Evolutionary conservation across 2,329 filamentous ascomycete genomes (phyloP), one percentile per base, ranked within the genome.

Genomic region (Neofusicoccum ribis): DNA sequence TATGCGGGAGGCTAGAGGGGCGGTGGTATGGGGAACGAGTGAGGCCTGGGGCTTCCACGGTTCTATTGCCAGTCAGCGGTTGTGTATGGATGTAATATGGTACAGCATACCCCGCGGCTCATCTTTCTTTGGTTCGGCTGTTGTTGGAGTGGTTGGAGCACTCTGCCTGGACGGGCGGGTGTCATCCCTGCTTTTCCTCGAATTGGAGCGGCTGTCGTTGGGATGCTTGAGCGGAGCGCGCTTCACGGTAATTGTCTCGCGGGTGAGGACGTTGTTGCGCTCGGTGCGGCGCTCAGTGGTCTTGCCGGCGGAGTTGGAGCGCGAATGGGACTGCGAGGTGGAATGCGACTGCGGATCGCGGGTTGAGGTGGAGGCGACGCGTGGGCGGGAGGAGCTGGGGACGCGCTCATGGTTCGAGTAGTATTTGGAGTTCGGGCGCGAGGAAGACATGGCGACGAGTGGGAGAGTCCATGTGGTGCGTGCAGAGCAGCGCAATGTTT

Each of bases 41-140:
- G 86, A 89, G 8, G 88, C 94, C 74, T 92, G 86, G 0, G 95
- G 94, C 64, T 88, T 89, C 95, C 95, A 98, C 72, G 82, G 77
- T 60, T 74, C 79, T 72, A 68, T 0, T 31, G 14, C 54, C 58
- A 15, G 51, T 62, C 46, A 67, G 15, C 59, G 47, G 51, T 47
- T 41, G 51, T 9, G 39, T 50, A 12, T 2, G 12, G 4, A 0
- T n/a, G n/a, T 36, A 46, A 27, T 36, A n/a, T 34, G 34, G 8
- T 5, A 11, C 9, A 14, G 17, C 63, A 12, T 65, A 65, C 63
- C 54, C 20, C 54, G 63, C 6, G 39, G 39, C 9, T 61, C 54
- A 31, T 61, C 69, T 58, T 65, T 51, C 54, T 65, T 65, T 8
- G 44, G 46, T n/a, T 61, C 63, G 11, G 54, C 34, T 23, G 52